Base-by-base conservation (phyloP, 2,329 filamentous ascomycete species). In the Graphilbum fragrans region DNA sequence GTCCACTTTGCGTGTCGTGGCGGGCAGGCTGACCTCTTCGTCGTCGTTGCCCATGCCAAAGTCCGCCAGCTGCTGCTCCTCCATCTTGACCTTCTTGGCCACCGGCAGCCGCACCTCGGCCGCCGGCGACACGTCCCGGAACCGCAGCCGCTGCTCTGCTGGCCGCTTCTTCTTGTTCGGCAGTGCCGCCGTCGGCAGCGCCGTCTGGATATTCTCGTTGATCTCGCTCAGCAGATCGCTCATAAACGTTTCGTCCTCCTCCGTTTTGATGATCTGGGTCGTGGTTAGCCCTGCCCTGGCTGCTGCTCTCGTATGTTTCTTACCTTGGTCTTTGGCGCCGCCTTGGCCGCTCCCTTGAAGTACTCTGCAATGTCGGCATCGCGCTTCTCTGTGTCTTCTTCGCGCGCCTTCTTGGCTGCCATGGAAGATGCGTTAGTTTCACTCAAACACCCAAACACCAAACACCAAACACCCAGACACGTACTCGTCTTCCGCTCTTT, bases 301-400 rank as follows among this genome's bases (percentile, higher is more conserved):
- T 35, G 6, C 33, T 35, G 9, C 20, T 18, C 33, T 20, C 33
- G 33, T 18, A n/a, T 18, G 10, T 35, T 6, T 35, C 37, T 5
- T n/a, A 88, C 86, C 73, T 94, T 96, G 17, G 82, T 71, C 58
- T 95, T 96, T 14, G 80, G 68, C 43, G 79, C 80, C 39, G 72
- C 61, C 49, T 72, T 72, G 45, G 68, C 67, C 27, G 76, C 73
- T 41, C 86, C 86, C 52, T 82, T 84, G 50, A 98, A 96, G 63
- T 93, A 98, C 54, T 93, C 90, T 61, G 82, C 87, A 57, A 98
- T 96, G 52, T 87, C 86, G 58, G 85, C 87, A 52, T 94, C 85
- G 54, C 82, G 77, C 57, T 85, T 83, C 44, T 86, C 80, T 49
- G 84, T 79, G 44, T 94, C 87, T 50, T 94, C 86, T 53, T 94